Conservation (phyloP, 345 rosid genomes). For the Jatropha curcas region DNA sequence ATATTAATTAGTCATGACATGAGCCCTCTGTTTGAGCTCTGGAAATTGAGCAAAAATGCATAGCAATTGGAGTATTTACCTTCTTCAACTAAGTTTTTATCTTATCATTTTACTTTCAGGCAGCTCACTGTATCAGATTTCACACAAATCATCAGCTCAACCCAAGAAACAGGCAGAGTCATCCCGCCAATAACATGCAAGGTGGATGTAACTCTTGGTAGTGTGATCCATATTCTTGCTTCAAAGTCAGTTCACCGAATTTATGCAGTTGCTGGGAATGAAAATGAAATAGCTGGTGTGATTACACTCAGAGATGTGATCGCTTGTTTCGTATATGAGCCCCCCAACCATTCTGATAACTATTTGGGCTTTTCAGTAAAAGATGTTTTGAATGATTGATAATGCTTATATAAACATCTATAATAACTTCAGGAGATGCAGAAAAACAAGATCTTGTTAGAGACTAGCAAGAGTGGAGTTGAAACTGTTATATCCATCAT, state of each 20-base stretch:
- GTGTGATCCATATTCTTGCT: slow-evolving; percentile 69
- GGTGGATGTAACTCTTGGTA: slow-evolving; percentile 58
- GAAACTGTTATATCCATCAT: slow-evolving; percentile 1
- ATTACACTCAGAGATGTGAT: slow-evolving; percentile 89
- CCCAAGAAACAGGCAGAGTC: slow-evolving; percentile 43
- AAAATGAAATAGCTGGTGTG: slow-evolving; percentile 65
- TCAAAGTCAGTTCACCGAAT: slow-evolving; percentile 69
- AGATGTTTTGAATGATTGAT: slow-evolving; percentile 54
- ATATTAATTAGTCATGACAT: slow-evolving; percentile 4
- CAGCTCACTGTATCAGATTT: slow-evolving; percentile 63
- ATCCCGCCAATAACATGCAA: slow-evolving; percentile 64
- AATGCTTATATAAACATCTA: slow-evolving; percentile 9
- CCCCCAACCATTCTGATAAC: slow-evolving; percentile 63
- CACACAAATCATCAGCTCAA: slow-evolving; percentile 49
- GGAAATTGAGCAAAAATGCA: background rate
- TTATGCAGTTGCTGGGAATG: slow-evolving; percentile 51
- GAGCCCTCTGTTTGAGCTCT: background rate
- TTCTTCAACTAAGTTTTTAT: slow-evolving; percentile 2
- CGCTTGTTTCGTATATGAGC: slow-evolving; percentile 81
- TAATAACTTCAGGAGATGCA: slow-evolving; percentile 5
- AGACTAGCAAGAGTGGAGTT: background rate
- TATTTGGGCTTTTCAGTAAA: slow-evolving; percentile 57
- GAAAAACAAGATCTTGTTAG: background rate
- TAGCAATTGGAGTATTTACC: background rate
- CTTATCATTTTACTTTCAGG: slow-evolving; percentile 36